Evolutionary conservation across 805 yeast genomes (phyloP).

Genomic region (Clavispora fructus): DNA sequence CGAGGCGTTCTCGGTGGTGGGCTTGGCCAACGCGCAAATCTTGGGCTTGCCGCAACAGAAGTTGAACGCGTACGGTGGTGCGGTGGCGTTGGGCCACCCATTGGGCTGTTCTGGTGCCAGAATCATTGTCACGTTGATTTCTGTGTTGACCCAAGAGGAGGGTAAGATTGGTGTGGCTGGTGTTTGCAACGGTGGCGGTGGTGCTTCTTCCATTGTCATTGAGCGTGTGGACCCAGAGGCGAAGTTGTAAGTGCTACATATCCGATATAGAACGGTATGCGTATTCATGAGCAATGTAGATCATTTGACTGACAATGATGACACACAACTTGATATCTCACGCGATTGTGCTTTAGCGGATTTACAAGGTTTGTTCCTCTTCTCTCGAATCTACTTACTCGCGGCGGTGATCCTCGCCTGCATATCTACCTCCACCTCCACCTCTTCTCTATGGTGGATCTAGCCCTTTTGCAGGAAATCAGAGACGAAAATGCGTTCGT

Average conservation of each 20-base stretch:
- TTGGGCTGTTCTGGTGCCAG: constrained; percentile 96
- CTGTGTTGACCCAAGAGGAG: constrained; percentile 77
- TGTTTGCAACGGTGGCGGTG: constrained; percentile 99
- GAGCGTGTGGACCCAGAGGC: constrained; percentile 50
- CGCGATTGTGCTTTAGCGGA: too few relatives aligned
- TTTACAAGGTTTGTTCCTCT: background rate
- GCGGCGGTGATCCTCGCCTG: background rate
- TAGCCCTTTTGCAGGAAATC: background rate
- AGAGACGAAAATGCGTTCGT: constrained; percentile 6
- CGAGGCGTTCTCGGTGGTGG: constrained; percentile 97
- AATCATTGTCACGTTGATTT: constrained; percentile 78
- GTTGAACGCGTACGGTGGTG: constrained; percentile 91
- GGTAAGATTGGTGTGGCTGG: constrained; percentile 88
- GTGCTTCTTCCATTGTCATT: constrained; percentile 89
- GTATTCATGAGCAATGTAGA: too few relatives aligned
- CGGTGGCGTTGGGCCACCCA: constrained; percentile 94
- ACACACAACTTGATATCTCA: too few relatives aligned
- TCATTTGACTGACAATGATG: too few relatives aligned
- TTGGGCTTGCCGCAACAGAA: constrained; percentile 58
- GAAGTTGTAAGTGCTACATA: constrained; percentile 24
- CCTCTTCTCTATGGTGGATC: background rate
- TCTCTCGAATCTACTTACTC: background rate
- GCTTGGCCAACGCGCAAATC: constrained; percentile 79
- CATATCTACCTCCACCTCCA: background rate
- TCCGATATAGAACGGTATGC: too few relatives aligned